Evolutionary conservation across 139 green algal genomes (phyloP), one percentile per base, ranked within the genome.

Genomic region (Bryopsis sp.): DNA sequence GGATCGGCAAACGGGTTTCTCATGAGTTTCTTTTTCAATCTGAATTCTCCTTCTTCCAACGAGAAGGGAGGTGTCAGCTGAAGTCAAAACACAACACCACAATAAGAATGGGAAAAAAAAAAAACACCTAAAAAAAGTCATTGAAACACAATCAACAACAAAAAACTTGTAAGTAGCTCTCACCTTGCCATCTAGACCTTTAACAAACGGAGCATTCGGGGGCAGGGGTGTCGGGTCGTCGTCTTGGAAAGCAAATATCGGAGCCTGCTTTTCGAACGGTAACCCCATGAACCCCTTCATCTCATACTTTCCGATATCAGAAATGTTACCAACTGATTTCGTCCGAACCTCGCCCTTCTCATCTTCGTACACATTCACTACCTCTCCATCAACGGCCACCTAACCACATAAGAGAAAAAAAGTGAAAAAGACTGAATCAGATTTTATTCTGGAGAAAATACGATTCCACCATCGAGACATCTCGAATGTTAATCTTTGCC

Each of bases 261-360:
- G 31, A 35, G 5, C 33, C 50, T 6, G 50, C 15, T 28, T 6
- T n/a, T n/a, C n/a, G 19, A 61, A 36, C 11, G 15, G 15, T 6
- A 61, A 8, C 50, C 50, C 50, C 50, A 61, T 61, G 24, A 61
- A 61, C 50, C 33, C 50, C 31, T 61, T 28, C 31, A 61, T 61
- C 33, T 15, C 33, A 26, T 35, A 61, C 15, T 35, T 26, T 28
- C 19, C 33, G 8, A 61, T 11, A 6, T 61, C 24, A 32, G 6
- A 8, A 26, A 61, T 61, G 19, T 61, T 61, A 8, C 50, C 50
- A 26, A 61, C 6, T 26, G 50, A 22, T 32, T 61, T 15, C 6
- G 15, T 8, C 24, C 19, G 15, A 6, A 61, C 50, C 33, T 61
- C 5, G 31, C 50, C 50, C 6, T 32, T n/a, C n/a, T n/a, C 50